Evolutionary conservation across 805 yeast species (phyloP).

Genomic region (Kregervanrija fluxuum): DNA sequence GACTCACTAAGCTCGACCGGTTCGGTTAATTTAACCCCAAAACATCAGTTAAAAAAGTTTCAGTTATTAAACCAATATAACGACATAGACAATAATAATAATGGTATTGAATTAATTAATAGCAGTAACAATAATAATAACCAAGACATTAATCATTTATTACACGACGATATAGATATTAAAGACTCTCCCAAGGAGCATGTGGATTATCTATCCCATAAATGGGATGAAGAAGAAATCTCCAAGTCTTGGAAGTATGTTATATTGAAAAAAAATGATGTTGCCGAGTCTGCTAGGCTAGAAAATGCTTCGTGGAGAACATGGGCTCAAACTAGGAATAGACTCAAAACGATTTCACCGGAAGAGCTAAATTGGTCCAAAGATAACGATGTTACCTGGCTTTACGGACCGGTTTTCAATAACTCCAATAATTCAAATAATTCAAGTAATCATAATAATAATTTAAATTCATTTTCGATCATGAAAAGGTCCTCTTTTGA

Average conservation of each 20-base stretch:
- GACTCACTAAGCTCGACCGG: slow-evolving; percentile 22
- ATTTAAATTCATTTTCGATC: background rate
- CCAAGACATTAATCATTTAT: slow-evolving; percentile 8
- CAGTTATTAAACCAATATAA: slow-evolving; percentile 4
- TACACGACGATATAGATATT: slow-evolving; percentile 77
- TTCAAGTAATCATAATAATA: slow-evolving; percentile 2
- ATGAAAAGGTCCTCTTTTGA: background rate
- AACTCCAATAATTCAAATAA: background rate
- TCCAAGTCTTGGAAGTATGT: slow-evolving; percentile 95
- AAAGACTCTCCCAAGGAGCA: slow-evolving; percentile 78
- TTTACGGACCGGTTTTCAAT: slow-evolving; percentile 71
- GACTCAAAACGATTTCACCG: slow-evolving; percentile 76
- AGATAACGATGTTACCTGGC: slow-evolving; percentile 96
- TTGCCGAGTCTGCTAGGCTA: slow-evolving; percentile 70
- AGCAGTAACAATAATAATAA: slow-evolving; percentile 10
- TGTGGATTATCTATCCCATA: slow-evolving; percentile 90
- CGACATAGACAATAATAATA: background rate
- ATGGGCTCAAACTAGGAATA: slow-evolving; percentile 84
- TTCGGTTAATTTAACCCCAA: slow-evolving; percentile 21
- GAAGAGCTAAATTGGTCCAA: slow-evolving; percentile 93
- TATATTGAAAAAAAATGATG: slow-evolving; percentile 71
- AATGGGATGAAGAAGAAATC: slow-evolving; percentile 93
- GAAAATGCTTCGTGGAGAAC: slow-evolving; percentile 94
- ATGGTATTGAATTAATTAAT: background rate
- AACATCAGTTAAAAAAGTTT: slow-evolving; percentile 24